Evolutionary conservation across 1,284 basidiomycete genomes (phyloP).

Genomic region (Puccinia coronata): DNA sequence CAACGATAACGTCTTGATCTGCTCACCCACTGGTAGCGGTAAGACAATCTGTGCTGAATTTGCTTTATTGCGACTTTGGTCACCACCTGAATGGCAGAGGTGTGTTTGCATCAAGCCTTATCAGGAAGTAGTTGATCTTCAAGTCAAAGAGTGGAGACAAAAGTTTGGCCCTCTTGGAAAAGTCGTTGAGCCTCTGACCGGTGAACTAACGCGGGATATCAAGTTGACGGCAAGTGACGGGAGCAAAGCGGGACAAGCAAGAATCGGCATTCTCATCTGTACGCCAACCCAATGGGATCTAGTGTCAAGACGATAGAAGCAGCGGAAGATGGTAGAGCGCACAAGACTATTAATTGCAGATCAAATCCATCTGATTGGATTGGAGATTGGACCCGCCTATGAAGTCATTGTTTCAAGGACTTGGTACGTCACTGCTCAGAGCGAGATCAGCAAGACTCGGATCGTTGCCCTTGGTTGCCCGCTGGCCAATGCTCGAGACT

Average conservation of each 20-base stretch:
- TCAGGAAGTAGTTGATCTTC: slow-evolving; percentile 91
- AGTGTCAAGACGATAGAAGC: slow-evolving; percentile 89
- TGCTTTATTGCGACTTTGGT: slow-evolving; percentile 87
- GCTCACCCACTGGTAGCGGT: slow-evolving; percentile 92
- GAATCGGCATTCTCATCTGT: slow-evolving; percentile 85
- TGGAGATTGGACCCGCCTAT: slow-evolving; percentile 88
- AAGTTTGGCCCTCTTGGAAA: slow-evolving; percentile 84
- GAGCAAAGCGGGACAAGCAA: slow-evolving; percentile 57
- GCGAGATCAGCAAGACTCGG: slow-evolving; percentile 75
- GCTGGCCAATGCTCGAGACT: slow-evolving; percentile 89
- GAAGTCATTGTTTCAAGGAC: slow-evolving; percentile 93
- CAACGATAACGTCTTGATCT: slow-evolving; percentile 93
- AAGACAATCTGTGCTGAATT: slow-evolving; percentile 98
- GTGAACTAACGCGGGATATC: slow-evolving; percentile 91
- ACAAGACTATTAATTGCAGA: slow-evolving; percentile 92
- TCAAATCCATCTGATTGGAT: slow-evolving; percentile 87
- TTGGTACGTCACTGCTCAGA: slow-evolving; percentile 93
- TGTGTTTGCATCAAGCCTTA: slow-evolving; percentile 96
- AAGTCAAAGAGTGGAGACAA: slow-evolving; percentile 81
- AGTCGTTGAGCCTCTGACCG: slow-evolving; percentile 86
- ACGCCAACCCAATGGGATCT: slow-evolving; percentile 95
- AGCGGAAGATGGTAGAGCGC: slow-evolving; percentile 92
- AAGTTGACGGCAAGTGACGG: slow-evolving; percentile 70
- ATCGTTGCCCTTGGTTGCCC: slow-evolving; percentile 93
- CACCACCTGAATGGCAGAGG: slow-evolving; percentile 75